Evolutionary conservation across 495 filamentous ascomycete genomes (phyloP), one percentile per base, ranked within the genome.

Genomic region (Hyphodiscus hymeniophilus): DNA sequence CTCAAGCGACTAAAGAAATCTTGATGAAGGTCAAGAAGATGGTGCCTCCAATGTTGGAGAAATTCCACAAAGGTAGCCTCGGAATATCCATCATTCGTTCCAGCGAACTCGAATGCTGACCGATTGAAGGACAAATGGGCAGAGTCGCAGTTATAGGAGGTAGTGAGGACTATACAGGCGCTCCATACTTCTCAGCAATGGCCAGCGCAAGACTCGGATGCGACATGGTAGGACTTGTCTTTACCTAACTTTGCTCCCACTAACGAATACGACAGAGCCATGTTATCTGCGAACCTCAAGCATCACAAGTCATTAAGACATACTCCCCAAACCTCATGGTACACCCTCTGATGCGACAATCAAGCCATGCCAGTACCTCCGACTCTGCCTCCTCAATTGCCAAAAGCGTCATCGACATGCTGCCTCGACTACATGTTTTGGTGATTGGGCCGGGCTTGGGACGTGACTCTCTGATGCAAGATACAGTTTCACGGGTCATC

Each of bases 271-370:
- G 21, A 13, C 58, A 95, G 89, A 92, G 86, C 61, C 94, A 98
- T 69, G 84, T 98, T 47, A 90, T 98, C 63, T 98, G 92, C 70
- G 92, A 94, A 54, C 86, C 84, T 21, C 81, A 79, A 51, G 94
- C 94, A 38, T 85, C 82, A 49, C 72, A 78, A 63, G 91, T 96
- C 36, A 94, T 98, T 60, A 98, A 98, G 73, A 81, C 86, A 13
- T 98, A 97, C 72, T 97, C 94, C 30, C 92, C 92, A 8, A 96
- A 97, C 67, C 70, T 98, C 12, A 97, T 98, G 94, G 94, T 98
- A 12, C 94, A 97, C 62, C 94, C 92, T 2, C 74, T 94, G 41
- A 89, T 98, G 75, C 89, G 90, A 26, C 87, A 89, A 66, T 72
- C 76, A 6, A 63, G 68, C 22, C 54, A 65, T 31, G 68, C 76